Conservation (phyloP, 108 stramenopile species). For the Cyclotella atomus region DNA sequence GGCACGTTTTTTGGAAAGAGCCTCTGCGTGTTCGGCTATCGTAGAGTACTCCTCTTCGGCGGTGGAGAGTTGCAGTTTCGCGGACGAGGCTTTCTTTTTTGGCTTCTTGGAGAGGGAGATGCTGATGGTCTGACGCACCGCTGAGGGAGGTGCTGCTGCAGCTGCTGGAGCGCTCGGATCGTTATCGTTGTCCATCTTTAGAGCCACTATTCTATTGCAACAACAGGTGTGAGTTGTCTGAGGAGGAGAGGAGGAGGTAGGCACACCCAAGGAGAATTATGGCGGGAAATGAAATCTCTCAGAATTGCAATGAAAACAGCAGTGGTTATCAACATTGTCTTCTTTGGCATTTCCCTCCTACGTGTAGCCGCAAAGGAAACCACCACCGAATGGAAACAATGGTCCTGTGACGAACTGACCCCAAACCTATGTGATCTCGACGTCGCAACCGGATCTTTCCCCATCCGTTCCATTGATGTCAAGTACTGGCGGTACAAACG, state of each 20-base stretch:
- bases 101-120: conserved; percentile 13
- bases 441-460: conserved; percentile 13
- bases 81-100: neutral
- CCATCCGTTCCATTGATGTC: conserved; percentile 20
- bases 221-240: too few relatives aligned
- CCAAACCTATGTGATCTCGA: conserved; percentile 37
- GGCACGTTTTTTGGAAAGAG: conserved; percentile 34
- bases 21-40: conserved; percentile 44
- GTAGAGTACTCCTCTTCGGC: conserved; percentile 46
- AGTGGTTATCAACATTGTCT: too few relatives aligned
- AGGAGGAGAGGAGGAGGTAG: too few relatives aligned
- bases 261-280: too few relatives aligned
- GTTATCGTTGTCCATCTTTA: neutral
- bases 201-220: too few relatives aligned
- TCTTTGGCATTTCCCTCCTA: neutral
- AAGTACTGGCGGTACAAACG: conserved; percentile 39
- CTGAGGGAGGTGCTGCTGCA: neutral
- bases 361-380: neutral
- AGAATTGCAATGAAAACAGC: too few relatives aligned
- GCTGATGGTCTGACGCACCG: conserved; percentile 1
- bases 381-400: conserved; percentile 15
- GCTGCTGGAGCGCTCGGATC: neutral
- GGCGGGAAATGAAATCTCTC: too few relatives aligned
- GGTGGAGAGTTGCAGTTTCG: neutral
- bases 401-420: conserved; percentile 41